These are phyloP conservation scores for Oehlia diaphana DNA, from an alignment of 192 early-diverging fungal genomes.

Conservation along the genomic window DNA sequence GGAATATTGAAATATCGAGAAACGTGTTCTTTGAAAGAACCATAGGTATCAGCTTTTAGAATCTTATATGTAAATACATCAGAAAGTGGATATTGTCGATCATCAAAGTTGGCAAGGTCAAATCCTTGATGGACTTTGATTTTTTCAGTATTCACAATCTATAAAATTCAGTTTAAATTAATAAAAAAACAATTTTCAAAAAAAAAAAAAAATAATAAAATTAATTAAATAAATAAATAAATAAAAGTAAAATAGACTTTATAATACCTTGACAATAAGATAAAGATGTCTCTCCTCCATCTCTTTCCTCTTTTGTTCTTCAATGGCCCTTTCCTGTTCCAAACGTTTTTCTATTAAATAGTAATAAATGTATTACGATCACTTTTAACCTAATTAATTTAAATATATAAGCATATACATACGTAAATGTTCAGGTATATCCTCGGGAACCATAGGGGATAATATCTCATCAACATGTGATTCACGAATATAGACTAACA, in stretches of 20 bases:
- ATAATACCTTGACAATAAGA: slow-evolving; percentile 56
- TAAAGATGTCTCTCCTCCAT: slow-evolving; percentile 69
- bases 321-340: slow-evolving; percentile 59
- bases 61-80: slow-evolving; percentile 42
- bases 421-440: slow-evolving; percentile 83
- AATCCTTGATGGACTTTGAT: slow-evolving; percentile 78
- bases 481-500: slow-evolving; percentile 96
- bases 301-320: slow-evolving; percentile 67
- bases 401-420: slow-evolving; percentile 17
- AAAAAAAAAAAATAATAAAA: background rate
- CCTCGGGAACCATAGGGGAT: slow-evolving; percentile 57
- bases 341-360: slow-evolving; percentile 47
- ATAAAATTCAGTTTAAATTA: background rate
- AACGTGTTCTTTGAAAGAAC: slow-evolving; percentile 53
- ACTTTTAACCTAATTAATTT: too few relatives aligned
- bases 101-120: slow-evolving; percentile 81
- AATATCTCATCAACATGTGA: slow-evolving; percentile 70
- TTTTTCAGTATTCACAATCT: slow-evolving; percentile 67
- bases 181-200: background rate
- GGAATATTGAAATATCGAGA: slow-evolving; percentile 40
- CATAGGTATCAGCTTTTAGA: slow-evolving; percentile 58
- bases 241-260: too few relatives aligned
- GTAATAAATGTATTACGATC: too few relatives aligned
- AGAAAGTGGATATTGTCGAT: slow-evolving; percentile 39
- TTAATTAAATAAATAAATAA: too few relatives aligned